Evolutionary conservation across 768 basidiomycete species (phyloP).

Genomic region (Collybiopsis confluens): DNA sequence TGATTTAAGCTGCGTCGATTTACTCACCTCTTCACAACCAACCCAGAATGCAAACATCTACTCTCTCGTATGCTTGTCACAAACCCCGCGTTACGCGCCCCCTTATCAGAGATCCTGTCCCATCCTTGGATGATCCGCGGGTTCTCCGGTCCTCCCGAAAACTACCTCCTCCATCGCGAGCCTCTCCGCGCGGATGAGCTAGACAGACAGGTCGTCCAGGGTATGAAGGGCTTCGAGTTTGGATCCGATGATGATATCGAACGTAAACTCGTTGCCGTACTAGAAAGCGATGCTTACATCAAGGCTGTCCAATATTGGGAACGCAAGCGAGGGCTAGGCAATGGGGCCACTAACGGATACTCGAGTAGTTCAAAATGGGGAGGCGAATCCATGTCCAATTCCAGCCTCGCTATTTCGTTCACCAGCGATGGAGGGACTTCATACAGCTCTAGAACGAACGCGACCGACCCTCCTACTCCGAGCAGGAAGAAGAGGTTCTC

Average conservation of each 20-base stretch:
- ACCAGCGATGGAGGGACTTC: constrained; percentile 30
- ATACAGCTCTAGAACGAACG: constrained; percentile 35
- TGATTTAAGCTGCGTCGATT: background rate
- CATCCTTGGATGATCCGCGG: constrained; percentile 95
- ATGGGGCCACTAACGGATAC: constrained; percentile 29
- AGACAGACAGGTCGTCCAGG: constrained; percentile 78
- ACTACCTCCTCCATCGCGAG: constrained; percentile 84
- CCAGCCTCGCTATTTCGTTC: constrained; percentile 66
- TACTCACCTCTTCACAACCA: constrained; percentile 10
- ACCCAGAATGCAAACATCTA: constrained; percentile 89
- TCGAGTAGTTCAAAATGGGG: constrained; percentile 45
- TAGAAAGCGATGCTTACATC: constrained; percentile 74
- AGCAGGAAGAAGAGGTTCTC: constrained; percentile 83
- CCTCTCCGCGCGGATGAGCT: constrained; percentile 88
- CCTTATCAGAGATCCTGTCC: constrained; percentile 76
- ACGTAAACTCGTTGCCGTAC: constrained; percentile 60
- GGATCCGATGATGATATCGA: constrained; percentile 87
- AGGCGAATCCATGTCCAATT: constrained; percentile 60
- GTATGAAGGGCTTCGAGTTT: constrained; percentile 97
- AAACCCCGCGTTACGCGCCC: constrained; percentile 79
- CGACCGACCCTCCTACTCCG: constrained; percentile 30
- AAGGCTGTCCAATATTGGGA: constrained; percentile 79
- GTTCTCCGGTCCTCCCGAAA: constrained; percentile 71
- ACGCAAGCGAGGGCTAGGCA: constrained; percentile 43
- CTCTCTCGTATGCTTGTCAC: constrained; percentile 96